phyloP scores from a whole-genome alignment of 331 rosid species.

The Pyracantha coccinea region DNA sequence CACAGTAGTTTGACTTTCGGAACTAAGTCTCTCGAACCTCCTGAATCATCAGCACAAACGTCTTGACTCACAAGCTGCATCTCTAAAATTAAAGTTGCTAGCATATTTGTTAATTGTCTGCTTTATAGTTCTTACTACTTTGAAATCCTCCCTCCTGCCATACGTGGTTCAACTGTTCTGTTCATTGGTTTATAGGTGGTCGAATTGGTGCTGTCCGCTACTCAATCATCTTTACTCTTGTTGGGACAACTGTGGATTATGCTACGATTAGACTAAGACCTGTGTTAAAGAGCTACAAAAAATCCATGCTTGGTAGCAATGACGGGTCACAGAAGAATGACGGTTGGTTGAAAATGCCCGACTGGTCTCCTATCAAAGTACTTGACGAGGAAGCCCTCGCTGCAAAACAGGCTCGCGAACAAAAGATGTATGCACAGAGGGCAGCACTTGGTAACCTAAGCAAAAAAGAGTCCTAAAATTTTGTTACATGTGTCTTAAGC shows the following conservation, averaged over 20 bases:
- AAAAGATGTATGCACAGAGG: constrained; percentile 52
- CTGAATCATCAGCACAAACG: not conserved
- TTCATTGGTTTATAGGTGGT: constrained; percentile 50
- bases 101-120: not conserved
- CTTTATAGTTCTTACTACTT: not conserved
- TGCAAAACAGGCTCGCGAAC: constrained; percentile 60
- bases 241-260: constrained; percentile 65
- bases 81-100: not conserved
- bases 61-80: not conserved
- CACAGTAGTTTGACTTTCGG: not conserved
- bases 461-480: constrained; percentile 41
- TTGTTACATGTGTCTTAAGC: not conserved
- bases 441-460: constrained; percentile 42
- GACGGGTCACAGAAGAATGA: constrained; percentile 20
- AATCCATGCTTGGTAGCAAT: constrained; percentile 26
- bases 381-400: constrained; percentile 86
- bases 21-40: not conserved
- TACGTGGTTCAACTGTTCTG: not conserved
- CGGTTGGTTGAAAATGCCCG: constrained; percentile 62
- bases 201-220: constrained; percentile 60
- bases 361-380: constrained; percentile 79
- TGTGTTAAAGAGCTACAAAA: constrained; percentile 26
- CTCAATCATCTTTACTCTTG: constrained; percentile 52
- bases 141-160: not conserved
- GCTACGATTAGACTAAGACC: constrained; percentile 34